Conservation (phyloP, 2,329 filamentous ascomycete genomes). For the Dothidotthia symphoricarpi region DNA sequence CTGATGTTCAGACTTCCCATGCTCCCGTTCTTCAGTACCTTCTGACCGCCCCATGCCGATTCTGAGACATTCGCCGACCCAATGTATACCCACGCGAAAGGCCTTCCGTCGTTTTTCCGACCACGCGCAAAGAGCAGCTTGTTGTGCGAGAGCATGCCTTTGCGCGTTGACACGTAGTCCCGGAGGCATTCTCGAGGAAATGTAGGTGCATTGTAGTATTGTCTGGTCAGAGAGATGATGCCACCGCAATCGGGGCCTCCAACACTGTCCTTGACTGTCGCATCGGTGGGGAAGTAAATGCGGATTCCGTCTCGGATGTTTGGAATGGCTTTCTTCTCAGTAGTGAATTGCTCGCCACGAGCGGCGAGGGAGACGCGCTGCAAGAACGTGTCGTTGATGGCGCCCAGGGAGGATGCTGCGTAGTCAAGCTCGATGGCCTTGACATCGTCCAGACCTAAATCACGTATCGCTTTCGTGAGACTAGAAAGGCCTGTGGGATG, state of each 20-base stretch:
- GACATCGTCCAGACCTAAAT: constrained; percentile 30
- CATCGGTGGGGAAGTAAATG: constrained; percentile 35
- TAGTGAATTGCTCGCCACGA: constrained; percentile 39
- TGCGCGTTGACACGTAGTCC: constrained; percentile 70
- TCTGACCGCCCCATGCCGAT: constrained; percentile 85
- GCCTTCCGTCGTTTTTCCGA: constrained; percentile 26
- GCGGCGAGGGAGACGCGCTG: constrained; percentile 58
- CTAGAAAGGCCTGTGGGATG: constrained; percentile 69
- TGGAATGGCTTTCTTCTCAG: neutral
- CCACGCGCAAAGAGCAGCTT: constrained; percentile 60
- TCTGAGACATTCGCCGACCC: constrained; percentile 92
- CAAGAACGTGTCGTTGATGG: constrained; percentile 68
- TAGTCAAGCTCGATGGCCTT: constrained; percentile 68
- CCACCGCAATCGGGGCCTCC: constrained; percentile 65
- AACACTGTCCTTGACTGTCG: constrained; percentile 58
- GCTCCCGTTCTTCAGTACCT: constrained; percentile 66
- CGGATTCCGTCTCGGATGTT: constrained; percentile 21
- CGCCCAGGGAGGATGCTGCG: constrained; percentile 77
- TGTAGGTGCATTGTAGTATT: constrained; percentile 65
- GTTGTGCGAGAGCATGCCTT: constrained; percentile 80
- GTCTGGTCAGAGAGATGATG: constrained; percentile 74
- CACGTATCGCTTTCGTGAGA: constrained; percentile 63
- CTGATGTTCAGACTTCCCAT: constrained; percentile 68
- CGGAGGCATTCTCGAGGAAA: constrained; percentile 73
- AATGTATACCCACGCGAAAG: constrained; percentile 73